Base-by-base conservation (phyloP, 805 yeast genomes). In the Myxozyma lipomycoides region DNA sequence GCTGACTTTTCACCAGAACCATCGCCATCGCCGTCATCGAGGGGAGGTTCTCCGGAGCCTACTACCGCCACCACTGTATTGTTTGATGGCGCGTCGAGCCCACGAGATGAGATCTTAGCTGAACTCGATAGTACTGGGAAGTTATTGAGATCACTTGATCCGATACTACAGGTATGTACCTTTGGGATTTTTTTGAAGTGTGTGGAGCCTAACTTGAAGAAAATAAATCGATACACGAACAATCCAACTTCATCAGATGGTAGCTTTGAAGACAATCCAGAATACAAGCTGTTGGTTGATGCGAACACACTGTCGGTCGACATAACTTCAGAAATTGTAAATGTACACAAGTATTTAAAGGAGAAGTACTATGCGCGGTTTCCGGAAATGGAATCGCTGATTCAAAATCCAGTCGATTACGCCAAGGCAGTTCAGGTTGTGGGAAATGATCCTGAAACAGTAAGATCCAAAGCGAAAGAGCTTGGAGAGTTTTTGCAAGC, bases 301-400 rank as follows among this genome's bases (percentile, higher is more conserved):
- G 74, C 82, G 5, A 84, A 83, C 64, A 78, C 74, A 39, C 60
- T 78, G n/a, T 69, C 82, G 0, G 73, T 75, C 9, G 74, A 78
- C 4, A 72, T 85, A 2, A 74, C 75, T 41, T 70, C 70, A 12
- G 91, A 85, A 55, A 78, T 84, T 3, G 56, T 66, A 0, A 52
- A 71, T 2, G 61, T 84, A 7, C 78, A 78, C 52, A 64, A 73
- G 4, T 77, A 76, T 45, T 67, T 84, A 34, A 77, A 73, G 43
- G 62, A 73, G 0, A 72, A 74, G 23, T 89, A 87, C 61, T 67
- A 72, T 7, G 72, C 76, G 2, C 76, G 82, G 17, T 88, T 87
- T 67, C 82, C 86, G 0, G 96, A 89, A 61, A 69, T 89, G 44
- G 84, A 76, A 22, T 69, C 81, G 0, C 68, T 89, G 35, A 73